Percentiles rank a stretch among this genome's conserved stretches.
Conservation (phyloP, 768 basidiomycete species). For the Xerocomus brunneocitrinus region DNA sequence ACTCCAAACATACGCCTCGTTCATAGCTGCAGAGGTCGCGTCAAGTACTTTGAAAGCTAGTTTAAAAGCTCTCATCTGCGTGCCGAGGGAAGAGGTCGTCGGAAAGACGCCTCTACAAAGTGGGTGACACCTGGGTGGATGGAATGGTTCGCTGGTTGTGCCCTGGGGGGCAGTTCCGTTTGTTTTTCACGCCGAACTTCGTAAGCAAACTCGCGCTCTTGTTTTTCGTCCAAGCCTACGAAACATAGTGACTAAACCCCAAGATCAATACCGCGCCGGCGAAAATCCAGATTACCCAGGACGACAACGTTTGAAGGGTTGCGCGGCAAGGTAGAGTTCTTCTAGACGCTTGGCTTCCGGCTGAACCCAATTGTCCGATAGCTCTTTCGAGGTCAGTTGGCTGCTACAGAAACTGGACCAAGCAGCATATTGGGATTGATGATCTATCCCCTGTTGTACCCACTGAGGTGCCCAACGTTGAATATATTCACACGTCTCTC, state of each 20-base stretch:
- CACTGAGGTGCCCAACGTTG: conserved; percentile 37
- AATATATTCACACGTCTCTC: conserved; percentile 40
- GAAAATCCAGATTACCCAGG: conserved; percentile 18
- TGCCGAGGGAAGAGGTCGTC: not conserved
- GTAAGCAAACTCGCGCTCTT: conserved; percentile 45
- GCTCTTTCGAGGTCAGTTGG: not conserved
- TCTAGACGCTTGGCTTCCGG: conserved; percentile 36
- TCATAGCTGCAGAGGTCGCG: conserved; percentile 6
- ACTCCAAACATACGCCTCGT: conserved; percentile 20
- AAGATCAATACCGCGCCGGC: conserved; percentile 3
- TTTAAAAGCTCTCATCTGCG: conserved; percentile 11
- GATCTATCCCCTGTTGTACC: conserved; percentile 40
- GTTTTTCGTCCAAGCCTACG: conserved; percentile 30
- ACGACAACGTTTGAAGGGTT: conserved; percentile 6
- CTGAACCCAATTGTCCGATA: conserved; percentile 34
- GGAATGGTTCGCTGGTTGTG: conserved; percentile 18
- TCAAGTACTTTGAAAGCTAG: conserved; percentile 16
- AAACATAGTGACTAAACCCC: not conserved
- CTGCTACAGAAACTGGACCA: conserved; percentile 15
- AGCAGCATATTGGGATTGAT: conserved; percentile 22
- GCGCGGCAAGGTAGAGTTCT: conserved; percentile 29
- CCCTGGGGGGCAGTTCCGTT: conserved; percentile 32
- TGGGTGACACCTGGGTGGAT: conserved; percentile 17
- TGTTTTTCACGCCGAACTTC: conserved; percentile 43
- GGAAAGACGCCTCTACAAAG: conserved; percentile 31